Evolutionary conservation across 805 yeast genomes (phyloP), one percentile per base, ranked within the genome.

Genomic region (Monosporozyma servazzii): DNA sequence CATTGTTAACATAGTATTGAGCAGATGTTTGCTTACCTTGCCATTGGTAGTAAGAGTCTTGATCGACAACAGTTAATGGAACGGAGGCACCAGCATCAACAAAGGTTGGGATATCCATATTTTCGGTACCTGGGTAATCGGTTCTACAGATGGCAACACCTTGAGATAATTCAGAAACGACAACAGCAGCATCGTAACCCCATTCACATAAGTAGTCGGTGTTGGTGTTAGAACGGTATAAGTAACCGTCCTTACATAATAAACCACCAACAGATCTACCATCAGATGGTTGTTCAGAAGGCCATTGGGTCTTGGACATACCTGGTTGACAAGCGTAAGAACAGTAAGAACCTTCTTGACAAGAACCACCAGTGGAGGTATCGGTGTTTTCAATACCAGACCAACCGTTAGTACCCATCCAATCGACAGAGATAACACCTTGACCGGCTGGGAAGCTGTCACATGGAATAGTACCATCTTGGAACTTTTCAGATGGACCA

Each of bases 241-340:
- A 79, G 75, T 79, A 80, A 63, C 98, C 98, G 68, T 72, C 71
- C 71, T 84, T 78, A 80, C 99, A 91, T 65, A 73, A 70, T 64
- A 91, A 80, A 69, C 99, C 99, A 73, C 99, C 99, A 59, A 91
- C 82, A 47, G 97, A 87, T 57, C 86, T 86, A 75, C 99, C 99
- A 70, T 75, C 80, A 52, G 88, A 56, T 54, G 98, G 98, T 76
- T 91, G 99, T 49, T 67, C 61, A 50, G 84, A 72, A 59, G 99
- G 99, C 96, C 95, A 91, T 77, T 91, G 99, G 50, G 97, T 88
- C 82, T 91, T 91, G 67, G 97, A 88, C 96, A 88, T 88, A 80
- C 98, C 99, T 47, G 96, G 82, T 77, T 90, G 96, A 77, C 99
- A 91, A 54, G 97, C 95, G 74, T 91, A 91, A 55, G 98, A 91